A percentile compares a stretch with the other conserved stretches of the same genome.
Conservation (phyloP, 2,329 filamentous ascomycete genomes). For the Penicillium sp. region DNA sequence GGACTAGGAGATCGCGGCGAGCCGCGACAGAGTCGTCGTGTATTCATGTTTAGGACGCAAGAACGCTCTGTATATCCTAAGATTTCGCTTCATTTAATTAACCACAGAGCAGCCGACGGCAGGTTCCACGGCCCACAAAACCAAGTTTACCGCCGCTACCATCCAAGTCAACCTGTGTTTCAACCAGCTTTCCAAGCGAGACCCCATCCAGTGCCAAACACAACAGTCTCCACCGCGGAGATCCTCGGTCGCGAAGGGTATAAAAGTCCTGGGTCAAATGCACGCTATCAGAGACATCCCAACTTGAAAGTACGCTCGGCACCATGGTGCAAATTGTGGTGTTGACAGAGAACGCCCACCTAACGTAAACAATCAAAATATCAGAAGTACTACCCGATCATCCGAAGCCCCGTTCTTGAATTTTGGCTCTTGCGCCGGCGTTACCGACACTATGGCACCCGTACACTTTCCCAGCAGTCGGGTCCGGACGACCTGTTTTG, state of each 20-base stretch:
- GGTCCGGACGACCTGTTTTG: slow-evolving; percentile 22
- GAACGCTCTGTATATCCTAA: background rate
- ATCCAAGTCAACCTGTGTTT: background rate
- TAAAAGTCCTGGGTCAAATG: background rate
- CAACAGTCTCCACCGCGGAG: slow-evolving; percentile 11
- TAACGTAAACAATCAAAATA: background rate
- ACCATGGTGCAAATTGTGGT: background rate
- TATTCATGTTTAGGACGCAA: background rate
- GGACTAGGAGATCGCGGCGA: background rate
- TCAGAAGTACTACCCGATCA: background rate
- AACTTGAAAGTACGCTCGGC: background rate
- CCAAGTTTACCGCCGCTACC: background rate
- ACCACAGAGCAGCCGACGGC: background rate
- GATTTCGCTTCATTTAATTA: background rate
- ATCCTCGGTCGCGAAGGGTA: background rate
- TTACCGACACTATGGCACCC: slow-evolving; percentile 29
- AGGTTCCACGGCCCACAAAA: background rate
- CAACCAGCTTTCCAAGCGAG: slow-evolving; percentile 2
- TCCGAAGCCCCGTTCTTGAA: slow-evolving; percentile 7
- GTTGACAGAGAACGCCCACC: background rate
- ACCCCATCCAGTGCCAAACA: slow-evolving; percentile 5
- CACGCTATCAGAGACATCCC: background rate
- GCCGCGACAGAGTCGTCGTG: background rate
- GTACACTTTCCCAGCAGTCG: slow-evolving; percentile 24
- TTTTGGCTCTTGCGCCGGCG: slow-evolving; percentile 22